Conservation (phyloP, 192 early-diverging fungal genomes). For the Coemansia asiatica region DNA sequence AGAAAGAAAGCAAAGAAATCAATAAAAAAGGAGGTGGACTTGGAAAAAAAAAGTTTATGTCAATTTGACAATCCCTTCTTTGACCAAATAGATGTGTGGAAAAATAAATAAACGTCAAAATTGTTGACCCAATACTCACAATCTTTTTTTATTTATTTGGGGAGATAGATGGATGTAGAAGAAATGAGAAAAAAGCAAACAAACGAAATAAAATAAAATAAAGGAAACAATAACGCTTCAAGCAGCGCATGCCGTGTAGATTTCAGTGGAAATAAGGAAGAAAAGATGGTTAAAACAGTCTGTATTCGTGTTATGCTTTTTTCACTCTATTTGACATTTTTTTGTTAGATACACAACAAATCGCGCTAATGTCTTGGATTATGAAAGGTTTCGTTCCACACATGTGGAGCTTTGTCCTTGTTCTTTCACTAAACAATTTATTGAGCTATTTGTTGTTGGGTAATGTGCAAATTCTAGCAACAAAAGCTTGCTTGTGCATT, state of each 20-base stretch:
- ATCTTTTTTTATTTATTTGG: background rate
- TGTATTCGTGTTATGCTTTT: too few species aligned
- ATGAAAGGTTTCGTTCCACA: too few species aligned
- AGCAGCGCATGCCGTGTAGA: background rate
- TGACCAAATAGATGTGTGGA: background rate
- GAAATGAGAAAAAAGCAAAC: background rate
- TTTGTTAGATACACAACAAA: too few species aligned
- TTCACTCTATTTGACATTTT: too few species aligned
- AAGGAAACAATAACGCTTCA: slow-evolving; percentile 7
- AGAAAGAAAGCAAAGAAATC: slow-evolving; percentile 8
- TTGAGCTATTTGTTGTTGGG: too few species aligned
- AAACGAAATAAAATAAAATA: background rate
- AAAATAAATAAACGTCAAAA: too few species aligned
- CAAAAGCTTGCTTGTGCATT: too few species aligned
- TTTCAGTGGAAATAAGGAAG: background rate
- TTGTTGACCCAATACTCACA: background rate
- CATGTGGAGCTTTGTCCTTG: too few species aligned
- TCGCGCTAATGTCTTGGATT: too few species aligned
- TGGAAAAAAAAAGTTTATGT: slow-evolving; percentile 10
- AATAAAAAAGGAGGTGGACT: background rate
- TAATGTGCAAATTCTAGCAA: too few species aligned
- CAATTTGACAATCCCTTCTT: background rate
- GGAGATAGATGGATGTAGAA: background rate
- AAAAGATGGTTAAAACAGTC: background rate
- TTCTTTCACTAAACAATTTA: too few species aligned